A percentile compares a stretch with the other conserved stretches of the same genome.
These are phyloP conservation scores for Monosporascus sp. DNA, from an alignment of 2,329 filamentous ascomycete species.

Conservation along the genomic window DNA sequence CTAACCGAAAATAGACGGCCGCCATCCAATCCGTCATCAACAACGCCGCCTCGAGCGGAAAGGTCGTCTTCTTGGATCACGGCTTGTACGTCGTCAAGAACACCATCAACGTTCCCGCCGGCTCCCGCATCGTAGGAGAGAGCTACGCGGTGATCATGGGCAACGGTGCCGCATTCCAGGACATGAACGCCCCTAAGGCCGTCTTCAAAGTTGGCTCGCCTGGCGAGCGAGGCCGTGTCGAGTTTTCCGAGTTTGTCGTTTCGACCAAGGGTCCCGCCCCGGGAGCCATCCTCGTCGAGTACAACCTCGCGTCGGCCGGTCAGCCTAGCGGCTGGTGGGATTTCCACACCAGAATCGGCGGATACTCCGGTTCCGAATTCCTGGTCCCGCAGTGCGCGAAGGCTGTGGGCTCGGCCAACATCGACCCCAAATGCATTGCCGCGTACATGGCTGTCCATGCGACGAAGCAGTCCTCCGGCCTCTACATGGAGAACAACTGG, in stretches of 20 bases:
- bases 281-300: slow-evolving; percentile 68
- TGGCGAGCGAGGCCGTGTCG: slow-evolving; percentile 60
- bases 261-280: slow-evolving; percentile 61
- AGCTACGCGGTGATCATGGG: slow-evolving; percentile 42
- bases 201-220: slow-evolving; percentile 62
- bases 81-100: slow-evolving; percentile 48
- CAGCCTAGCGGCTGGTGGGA: slow-evolving; percentile 62
- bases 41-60: slow-evolving; percentile 39
- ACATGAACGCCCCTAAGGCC: slow-evolving; percentile 53
- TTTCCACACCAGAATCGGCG: slow-evolving; percentile 69
- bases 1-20: slow-evolving; percentile 33
- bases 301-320: slow-evolving; percentile 54
- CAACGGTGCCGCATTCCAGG: slow-evolving; percentile 49
- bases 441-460: slow-evolving; percentile 35
- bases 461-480: slow-evolving; percentile 24
- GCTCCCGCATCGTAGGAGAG: slow-evolving; percentile 30
- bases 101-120: slow-evolving; percentile 41
- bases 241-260: slow-evolving; percentile 68
- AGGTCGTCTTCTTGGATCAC: slow-evolving; percentile 52
- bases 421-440: slow-evolving; percentile 29
- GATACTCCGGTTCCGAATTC: slow-evolving; percentile 62
- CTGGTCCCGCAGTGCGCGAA: slow-evolving; percentile 64
- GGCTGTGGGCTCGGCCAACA: slow-evolving; percentile 27
- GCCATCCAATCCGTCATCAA: slow-evolving; percentile 54
- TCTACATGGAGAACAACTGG: slow-evolving; percentile 41